These are phyloP conservation scores for Diplodia intermedia DNA, from an alignment of 2,329 filamentous ascomycete genomes.

Conservation along the genomic window DNA sequence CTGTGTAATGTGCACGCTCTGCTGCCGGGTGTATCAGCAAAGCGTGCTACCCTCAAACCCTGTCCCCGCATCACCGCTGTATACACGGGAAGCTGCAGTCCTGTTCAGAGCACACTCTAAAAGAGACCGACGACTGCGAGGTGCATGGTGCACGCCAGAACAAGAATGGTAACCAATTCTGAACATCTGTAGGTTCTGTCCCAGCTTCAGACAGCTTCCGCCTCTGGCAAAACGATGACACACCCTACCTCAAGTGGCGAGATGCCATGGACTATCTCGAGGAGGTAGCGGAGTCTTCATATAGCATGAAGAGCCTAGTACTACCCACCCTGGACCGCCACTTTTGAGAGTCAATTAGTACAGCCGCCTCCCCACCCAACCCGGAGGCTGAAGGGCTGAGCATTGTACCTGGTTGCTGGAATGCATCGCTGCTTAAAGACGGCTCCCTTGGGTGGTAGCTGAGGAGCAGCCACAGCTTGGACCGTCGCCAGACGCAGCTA, in stretches of 20 bases:
- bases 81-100: slow-evolving; percentile 6
- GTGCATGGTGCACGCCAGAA: no score
- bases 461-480: slow-evolving; percentile 8
- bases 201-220: no score
- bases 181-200: no score
- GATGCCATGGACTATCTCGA: not conserved
- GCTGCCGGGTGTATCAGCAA: not conserved
- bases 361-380: not conserved
- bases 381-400: not conserved
- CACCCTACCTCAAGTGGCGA: no score
- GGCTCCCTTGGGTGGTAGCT: not conserved
- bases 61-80: not conserved
- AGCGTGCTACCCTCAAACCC: not conserved
- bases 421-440: not conserved
- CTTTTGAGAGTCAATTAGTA: not conserved
- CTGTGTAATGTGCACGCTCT: not conserved
- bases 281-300: not conserved
- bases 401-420: not conserved
- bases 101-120: not conserved
- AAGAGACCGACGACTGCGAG: not conserved
- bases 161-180: no score
- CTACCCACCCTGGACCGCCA: not conserved
- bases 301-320: not conserved
- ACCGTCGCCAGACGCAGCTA: not conserved
- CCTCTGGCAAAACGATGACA: no score